phyloP scores from a whole-genome alignment of 768 basidiomycete species.

The Psilocybe sp. region DNA sequence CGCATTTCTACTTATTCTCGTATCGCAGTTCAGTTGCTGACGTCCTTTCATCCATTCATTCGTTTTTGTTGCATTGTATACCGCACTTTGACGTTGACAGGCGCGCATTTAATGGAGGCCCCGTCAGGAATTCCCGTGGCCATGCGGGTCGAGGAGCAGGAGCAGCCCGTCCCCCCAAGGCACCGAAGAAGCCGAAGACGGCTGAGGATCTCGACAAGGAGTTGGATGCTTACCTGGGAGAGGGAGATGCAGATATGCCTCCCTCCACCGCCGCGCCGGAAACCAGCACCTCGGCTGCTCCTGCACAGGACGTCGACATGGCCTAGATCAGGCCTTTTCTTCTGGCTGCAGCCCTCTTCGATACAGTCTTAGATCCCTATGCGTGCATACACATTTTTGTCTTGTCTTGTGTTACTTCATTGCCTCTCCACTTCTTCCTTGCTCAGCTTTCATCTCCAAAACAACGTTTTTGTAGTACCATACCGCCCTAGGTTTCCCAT shows the following conservation, averaged over 20 bases:
- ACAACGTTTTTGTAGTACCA: too few relatives aligned
- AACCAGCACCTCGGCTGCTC: slow-evolving; percentile 11
- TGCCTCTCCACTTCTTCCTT: too few relatives aligned
- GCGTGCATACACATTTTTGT: not conserved
- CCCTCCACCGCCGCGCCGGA: slow-evolving; percentile 5
- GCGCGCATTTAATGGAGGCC: slow-evolving; percentile 37
- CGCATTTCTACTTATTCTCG: not conserved
- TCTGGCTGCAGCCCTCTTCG: not conserved
- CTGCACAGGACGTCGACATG: slow-evolving; percentile 20
- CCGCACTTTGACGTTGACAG: slow-evolving; percentile 13
- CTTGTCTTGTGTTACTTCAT: too few relatives aligned
- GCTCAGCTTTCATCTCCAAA: too few relatives aligned
- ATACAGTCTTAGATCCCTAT: not conserved
- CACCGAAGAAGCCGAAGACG: slow-evolving; percentile 57
- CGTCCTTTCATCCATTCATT: not conserved
- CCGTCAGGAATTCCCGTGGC: slow-evolving; percentile 34
- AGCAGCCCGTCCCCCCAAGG: slow-evolving; percentile 20
- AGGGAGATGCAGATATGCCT: slow-evolving; percentile 29
- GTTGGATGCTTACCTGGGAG: slow-evolving; percentile 83
- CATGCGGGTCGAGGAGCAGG: slow-evolving; percentile 1
- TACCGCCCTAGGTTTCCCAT: too few relatives aligned
- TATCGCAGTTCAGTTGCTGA: not conserved
- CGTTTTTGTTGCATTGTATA: too few relatives aligned
- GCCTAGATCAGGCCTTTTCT: not conserved
- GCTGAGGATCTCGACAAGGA: slow-evolving; percentile 86